Evolutionary conservation across 257 asterid species (phyloP).

Genomic region (Solanum bulbocastanum): DNA sequence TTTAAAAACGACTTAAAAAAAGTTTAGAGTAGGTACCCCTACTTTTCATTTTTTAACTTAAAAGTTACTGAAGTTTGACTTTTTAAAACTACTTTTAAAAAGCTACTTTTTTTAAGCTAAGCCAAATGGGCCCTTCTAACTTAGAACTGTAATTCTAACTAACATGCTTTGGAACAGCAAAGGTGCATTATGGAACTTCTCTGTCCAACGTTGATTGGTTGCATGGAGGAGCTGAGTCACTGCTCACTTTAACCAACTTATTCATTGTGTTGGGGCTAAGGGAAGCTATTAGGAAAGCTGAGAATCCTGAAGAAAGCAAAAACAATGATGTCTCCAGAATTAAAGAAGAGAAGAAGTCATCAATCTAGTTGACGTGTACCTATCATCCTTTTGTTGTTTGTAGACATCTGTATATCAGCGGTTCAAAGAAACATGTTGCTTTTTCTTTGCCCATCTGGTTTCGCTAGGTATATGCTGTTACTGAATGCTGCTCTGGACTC

Average conservation of each 20-base stretch:
- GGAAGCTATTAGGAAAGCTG: conserved; percentile 47
- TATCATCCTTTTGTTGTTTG: not conserved
- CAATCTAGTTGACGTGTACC: conserved; percentile 24
- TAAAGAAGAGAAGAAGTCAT: conserved; percentile 39
- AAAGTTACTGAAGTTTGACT: not conserved
- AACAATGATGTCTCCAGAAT: conserved; percentile 18
- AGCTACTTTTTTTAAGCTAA: not conserved
- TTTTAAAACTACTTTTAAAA: too few relatives aligned
- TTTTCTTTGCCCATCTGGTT: not conserved
- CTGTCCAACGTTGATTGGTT: conserved; percentile 93
- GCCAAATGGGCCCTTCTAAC: not conserved
- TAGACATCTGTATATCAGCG: not conserved
- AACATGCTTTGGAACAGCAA: conserved; percentile 41
- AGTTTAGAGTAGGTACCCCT: not conserved
- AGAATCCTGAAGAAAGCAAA: conserved; percentile 18
- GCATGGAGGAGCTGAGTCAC: conserved; percentile 97
- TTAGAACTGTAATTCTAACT: not conserved
- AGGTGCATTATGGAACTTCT: conserved; percentile 87
- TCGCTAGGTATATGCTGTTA: not conserved
- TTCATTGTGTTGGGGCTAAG: conserved; percentile 87
- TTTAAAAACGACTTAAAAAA: not conserved
- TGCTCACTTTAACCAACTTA: conserved; percentile 80
- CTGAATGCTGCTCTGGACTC: not conserved
- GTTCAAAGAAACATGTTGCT: not conserved
- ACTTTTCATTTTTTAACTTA: not conserved